phyloP scores from a whole-genome alignment of 352 stramenopile species.

The Phytophthora pluvialis region DNA sequence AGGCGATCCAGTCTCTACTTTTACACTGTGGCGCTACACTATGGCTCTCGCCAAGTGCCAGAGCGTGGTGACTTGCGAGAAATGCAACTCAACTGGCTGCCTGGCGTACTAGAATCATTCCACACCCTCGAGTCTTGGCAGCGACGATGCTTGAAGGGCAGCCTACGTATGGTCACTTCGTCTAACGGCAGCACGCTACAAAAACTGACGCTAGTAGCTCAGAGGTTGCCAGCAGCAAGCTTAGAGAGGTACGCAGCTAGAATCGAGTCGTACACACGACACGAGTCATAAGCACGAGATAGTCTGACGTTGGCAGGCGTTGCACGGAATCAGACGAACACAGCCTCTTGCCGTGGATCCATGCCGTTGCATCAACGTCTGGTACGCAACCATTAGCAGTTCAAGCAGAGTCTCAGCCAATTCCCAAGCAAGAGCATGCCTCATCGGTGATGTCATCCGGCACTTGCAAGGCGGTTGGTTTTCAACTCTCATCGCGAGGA shows the following conservation, averaged over 20 bases:
- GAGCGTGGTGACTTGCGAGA: constrained; percentile 9
- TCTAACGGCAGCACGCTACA: constrained; percentile 33
- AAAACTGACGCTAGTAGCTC: constrained; percentile 51
- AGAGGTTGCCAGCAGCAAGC: constrained; percentile 40
- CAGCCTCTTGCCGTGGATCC: too few species aligned
- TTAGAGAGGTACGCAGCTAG: constrained; percentile 56
- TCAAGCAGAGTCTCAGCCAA: too few species aligned
- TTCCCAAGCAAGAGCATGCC: too few species aligned
- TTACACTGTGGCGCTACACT: constrained; percentile 44
- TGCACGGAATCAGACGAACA: constrained; percentile 24
- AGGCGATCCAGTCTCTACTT: constrained; percentile 33
- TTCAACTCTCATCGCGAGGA: too few species aligned
- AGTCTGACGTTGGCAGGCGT: constrained; percentile 9
- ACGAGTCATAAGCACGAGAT: constrained; percentile 16
- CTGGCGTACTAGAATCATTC: constrained; percentile 53
- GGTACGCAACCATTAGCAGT: too few species aligned
- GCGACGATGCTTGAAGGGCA: constrained; percentile 57
- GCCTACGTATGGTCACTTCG: constrained; percentile 38
- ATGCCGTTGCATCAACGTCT: neutral
- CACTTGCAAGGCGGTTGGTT: too few species aligned
- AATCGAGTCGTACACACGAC: constrained; percentile 55
- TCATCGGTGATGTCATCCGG: too few species aligned
- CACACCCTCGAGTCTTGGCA: constrained; percentile 46
- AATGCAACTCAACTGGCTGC: constrained; percentile 56
- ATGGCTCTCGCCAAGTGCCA: constrained; percentile 26